Evolutionary conservation across 2,329 filamentous ascomycete genomes (phyloP), one percentile per base, ranked within the genome.

Genomic region (Endocalyx cinctus): DNA sequence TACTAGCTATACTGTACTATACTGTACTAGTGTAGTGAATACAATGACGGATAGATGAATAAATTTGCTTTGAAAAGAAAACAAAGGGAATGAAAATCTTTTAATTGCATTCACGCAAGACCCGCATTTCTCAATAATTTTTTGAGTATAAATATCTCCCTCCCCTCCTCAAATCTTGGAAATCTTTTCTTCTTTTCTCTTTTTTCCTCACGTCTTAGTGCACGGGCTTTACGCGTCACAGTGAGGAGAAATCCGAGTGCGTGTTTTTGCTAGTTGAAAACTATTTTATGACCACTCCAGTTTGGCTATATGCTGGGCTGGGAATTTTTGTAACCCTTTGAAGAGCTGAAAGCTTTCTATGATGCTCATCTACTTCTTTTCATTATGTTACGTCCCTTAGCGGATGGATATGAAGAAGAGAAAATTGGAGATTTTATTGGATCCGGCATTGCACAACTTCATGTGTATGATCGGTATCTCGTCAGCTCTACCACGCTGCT

Each of bases 201-300:
- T 65, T 69, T 60, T 59, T 48, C 58, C 66, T 60, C 57, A 52
- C 64, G 77, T 78, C 72, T 68, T 59, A 71, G 77, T 82, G 79
- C 79, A 81, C 66, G 78, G 80, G 83, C 80, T 76, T 82, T 83
- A 85, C 74, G 79, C 76, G 76, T 81, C 77, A 77, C 80, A 82
- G 79, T 87, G 83, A 87, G 79, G 83, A 86, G 81, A 79, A 75
- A 79, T 87, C 84, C 78, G 84, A 87, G 81, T 78, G 77, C 74
- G 76, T 75, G 74, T 86, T 86, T 84, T 86, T 87, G 83, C 83
- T 87, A 84, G 81, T 85, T 86, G 82, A 84, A 84, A 85, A 84
- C 82, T 85, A 84, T 70, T 72, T 70, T 72, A 76, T 84, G 82
- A 86, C 82, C 72, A 72, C 83, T 23, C 20, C 20, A 23, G 20